Conservation (phyloP, 441 rosid species). For the Geranium incanum region DNA sequence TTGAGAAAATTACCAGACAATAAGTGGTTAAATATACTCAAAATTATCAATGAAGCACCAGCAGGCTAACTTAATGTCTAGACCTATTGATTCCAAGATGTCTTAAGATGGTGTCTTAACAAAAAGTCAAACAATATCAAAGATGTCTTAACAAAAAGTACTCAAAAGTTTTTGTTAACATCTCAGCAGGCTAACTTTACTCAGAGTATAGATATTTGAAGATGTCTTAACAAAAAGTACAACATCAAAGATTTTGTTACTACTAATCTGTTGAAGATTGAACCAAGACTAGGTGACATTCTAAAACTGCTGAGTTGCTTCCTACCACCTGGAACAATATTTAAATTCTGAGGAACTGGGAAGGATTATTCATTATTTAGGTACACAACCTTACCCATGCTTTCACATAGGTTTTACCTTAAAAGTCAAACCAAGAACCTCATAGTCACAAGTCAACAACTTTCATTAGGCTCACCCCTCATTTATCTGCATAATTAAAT, state of each 20-base stretch:
- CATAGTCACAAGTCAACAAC: background rate
- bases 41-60: background rate
- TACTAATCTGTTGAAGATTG: background rate
- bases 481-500: background rate
- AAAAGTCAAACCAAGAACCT: background rate
- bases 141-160: too few relatives aligned
- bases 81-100: background rate
- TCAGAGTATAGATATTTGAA: too few relatives aligned
- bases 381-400: background rate
- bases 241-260: background rate
- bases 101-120: background rate
- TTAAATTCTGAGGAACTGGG: background rate
- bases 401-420: background rate
- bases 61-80: background rate
- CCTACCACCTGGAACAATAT: background rate
- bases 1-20: background rate
- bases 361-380: background rate
- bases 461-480: background rate
- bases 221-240: too few relatives aligned
- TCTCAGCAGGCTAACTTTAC: too few relatives aligned
- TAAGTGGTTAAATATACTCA: background rate
- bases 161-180: too few relatives aligned
- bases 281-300: background rate
- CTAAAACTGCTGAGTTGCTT: background rate
- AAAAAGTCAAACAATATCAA: too few relatives aligned